A percentile compares a stretch with the other conserved stretches of the same genome.
phyloP scores from a whole-genome alignment of 495 filamentous ascomycete species.

The Daldinia caldariorum region DNA sequence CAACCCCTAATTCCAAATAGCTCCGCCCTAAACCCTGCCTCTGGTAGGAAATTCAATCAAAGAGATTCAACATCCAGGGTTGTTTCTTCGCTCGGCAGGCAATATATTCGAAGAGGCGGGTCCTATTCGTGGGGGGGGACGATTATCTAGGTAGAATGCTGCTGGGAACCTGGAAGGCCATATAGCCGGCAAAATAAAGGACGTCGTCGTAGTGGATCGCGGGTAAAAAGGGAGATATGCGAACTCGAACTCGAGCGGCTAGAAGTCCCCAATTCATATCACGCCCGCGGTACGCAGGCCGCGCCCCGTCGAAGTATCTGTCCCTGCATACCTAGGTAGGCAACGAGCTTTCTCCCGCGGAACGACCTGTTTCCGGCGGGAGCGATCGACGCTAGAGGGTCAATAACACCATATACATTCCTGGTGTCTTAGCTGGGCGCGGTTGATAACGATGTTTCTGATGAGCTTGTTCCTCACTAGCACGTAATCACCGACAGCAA shows the following conservation, averaged over 20 bases:
- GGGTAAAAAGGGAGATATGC: conserved; percentile 32
- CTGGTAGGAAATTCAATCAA: conserved; percentile 32
- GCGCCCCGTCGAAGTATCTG: conserved; percentile 10
- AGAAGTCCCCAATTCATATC: conserved; percentile 26
- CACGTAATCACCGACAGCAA: conserved; percentile 14
- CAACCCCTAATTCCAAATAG: conserved; percentile 35
- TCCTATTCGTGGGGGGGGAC: conserved; percentile 26
- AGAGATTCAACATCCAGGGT: conserved; percentile 13
- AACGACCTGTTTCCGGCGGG: conserved; percentile 40
- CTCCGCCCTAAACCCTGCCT: conserved; percentile 25
- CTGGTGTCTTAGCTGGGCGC: conserved; percentile 1
- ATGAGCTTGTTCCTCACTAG: conserved; percentile 22
- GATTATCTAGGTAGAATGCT: not conserved
- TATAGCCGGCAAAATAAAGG: conserved; percentile 40
- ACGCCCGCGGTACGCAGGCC: conserved; percentile 23
- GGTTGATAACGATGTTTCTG: conserved; percentile 16
- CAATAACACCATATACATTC: conserved; percentile 34
- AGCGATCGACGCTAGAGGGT: conserved; percentile 31
- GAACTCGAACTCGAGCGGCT: conserved; percentile 6
- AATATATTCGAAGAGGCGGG: conserved; percentile 36
- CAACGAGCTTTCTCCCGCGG: conserved; percentile 24
- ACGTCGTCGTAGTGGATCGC: conserved; percentile 26
- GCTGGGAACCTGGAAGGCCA: conserved; percentile 9
- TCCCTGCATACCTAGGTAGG: conserved; percentile 37
- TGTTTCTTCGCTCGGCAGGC: conserved; percentile 15